phyloP scores from a whole-genome alignment of 352 stramenopile genomes.

The Phytophthora pinifolia region DNA sequence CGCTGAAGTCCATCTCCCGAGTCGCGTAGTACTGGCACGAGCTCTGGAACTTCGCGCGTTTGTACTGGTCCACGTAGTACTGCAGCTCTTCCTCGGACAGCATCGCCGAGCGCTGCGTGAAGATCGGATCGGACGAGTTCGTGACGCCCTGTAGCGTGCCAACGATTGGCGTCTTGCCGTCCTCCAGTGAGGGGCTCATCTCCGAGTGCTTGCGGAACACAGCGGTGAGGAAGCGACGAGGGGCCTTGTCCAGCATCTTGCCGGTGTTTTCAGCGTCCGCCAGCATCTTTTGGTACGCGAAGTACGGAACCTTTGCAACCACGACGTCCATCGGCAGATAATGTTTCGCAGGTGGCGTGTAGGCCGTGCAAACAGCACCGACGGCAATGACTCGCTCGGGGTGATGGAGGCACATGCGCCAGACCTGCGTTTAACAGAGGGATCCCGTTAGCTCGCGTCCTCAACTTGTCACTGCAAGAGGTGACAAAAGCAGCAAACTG shows the following conservation, averaged over 20 bases:
- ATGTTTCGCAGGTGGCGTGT: slow-evolving; percentile 41
- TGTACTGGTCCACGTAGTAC: slow-evolving; percentile 65
- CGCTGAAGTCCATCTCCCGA: slow-evolving; percentile 61
- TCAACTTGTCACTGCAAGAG: too few species aligned
- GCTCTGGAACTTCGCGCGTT: slow-evolving; percentile 51
- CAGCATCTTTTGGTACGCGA: slow-evolving; percentile 69
- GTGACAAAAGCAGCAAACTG: neutral
- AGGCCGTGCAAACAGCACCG: slow-evolving; percentile 68
- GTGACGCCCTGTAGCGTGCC: slow-evolving; percentile 33
- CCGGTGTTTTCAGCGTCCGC: slow-evolving; percentile 41
- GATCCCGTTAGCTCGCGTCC: neutral
- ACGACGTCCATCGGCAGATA: slow-evolving; percentile 46
- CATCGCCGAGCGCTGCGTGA: slow-evolving; percentile 42
- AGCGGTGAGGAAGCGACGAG: slow-evolving; percentile 50
- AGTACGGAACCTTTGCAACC: slow-evolving; percentile 50
- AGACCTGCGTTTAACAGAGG: slow-evolving; percentile 26
- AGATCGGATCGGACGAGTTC: slow-evolving; percentile 34
- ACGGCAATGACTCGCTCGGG: slow-evolving; percentile 57
- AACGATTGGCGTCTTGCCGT: slow-evolving; percentile 21
- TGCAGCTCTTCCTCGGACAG: slow-evolving; percentile 56
- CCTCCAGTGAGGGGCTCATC: slow-evolving; percentile 22
- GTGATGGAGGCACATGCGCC: slow-evolving; percentile 71
- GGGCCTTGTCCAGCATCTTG: slow-evolving; percentile 38
- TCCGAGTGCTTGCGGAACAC: slow-evolving; percentile 53
- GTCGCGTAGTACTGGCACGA: slow-evolving; percentile 61